Evolutionary conservation across 2,329 filamentous ascomycete genomes (phyloP).

Genomic region (Cladosporium velox): DNA sequence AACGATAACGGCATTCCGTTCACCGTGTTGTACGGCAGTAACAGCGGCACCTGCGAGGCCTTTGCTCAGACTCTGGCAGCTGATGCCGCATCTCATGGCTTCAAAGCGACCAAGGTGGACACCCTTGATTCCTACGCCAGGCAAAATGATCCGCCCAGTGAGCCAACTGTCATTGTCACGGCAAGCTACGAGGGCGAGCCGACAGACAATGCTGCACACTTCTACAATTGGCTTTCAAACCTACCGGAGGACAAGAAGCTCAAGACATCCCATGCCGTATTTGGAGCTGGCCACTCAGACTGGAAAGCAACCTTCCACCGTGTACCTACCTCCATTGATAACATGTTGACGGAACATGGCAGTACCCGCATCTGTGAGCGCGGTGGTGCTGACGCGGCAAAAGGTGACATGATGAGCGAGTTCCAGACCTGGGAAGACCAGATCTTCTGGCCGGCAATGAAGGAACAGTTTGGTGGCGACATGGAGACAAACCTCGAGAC

Average conservation of each 20-base stretch:
- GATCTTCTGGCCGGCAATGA: conserved; percentile 55
- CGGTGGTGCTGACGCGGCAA: conserved; percentile 62
- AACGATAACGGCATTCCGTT: conserved; percentile 48
- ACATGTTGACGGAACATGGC: conserved; percentile 54
- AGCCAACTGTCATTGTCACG: conserved; percentile 67
- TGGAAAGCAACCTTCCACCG: conserved; percentile 64
- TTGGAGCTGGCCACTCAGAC: conserved; percentile 65
- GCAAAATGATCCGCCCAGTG: conserved; percentile 56
- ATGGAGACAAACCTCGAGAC: conserved; percentile 23
- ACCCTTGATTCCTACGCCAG: conserved; percentile 64
- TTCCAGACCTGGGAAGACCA: conserved; percentile 70
- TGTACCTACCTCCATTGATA: conserved; percentile 65
- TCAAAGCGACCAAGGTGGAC: conserved; percentile 54
- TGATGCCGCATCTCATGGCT: conserved; percentile 62
- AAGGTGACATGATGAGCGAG: conserved; percentile 66
- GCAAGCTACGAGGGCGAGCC: conserved; percentile 75
- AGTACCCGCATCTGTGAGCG: conserved; percentile 52
- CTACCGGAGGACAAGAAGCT: conserved; percentile 53
- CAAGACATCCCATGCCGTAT: conserved; percentile 66
- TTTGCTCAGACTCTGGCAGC: conserved; percentile 65
- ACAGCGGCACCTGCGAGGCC: conserved; percentile 73
- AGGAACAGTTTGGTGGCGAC: conserved; percentile 39
- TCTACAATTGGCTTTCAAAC: conserved; percentile 66
- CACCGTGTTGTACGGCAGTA: conserved; percentile 72
- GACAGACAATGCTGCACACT: conserved; percentile 69